These are phyloP conservation scores for Xanthoconium separans DNA, from an alignment of 1,284 basidiomycete species.

Conservation along the genomic window DNA sequence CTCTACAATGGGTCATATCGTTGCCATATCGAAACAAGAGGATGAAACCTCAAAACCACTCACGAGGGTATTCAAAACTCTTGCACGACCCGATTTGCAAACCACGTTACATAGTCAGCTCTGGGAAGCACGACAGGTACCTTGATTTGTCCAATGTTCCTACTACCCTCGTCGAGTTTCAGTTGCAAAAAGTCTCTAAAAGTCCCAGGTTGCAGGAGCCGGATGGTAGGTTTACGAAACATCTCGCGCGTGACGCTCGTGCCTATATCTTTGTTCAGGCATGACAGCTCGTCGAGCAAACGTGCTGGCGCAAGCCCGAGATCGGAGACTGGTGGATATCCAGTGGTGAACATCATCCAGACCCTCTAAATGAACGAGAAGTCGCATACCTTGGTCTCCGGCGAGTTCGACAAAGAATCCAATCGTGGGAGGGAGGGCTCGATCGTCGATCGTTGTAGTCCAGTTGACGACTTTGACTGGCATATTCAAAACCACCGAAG, in stretches of 20 bases:
- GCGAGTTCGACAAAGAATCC: conserved; percentile 23
- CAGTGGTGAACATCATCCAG: background rate
- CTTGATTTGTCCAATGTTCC: conserved; percentile 17
- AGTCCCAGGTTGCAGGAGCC: conserved; percentile 17
- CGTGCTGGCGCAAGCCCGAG: background rate
- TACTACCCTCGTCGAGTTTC: conserved; percentile 16
- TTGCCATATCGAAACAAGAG: background rate
- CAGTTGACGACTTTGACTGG: conserved; percentile 13
- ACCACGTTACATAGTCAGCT: conserved; percentile 3
- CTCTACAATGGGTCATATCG: no score
- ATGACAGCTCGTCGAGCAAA: conserved; percentile 5
- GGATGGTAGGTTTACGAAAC: conserved; percentile 13
- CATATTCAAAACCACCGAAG: background rate
- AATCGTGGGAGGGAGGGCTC: conserved; percentile 11
- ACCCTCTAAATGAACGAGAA: background rate
- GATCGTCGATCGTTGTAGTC: conserved; percentile 18
- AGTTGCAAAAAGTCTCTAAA: conserved; percentile 21
- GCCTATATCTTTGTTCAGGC: conserved; percentile 2
- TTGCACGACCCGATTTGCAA: conserved; percentile 10
- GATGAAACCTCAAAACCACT: background rate
- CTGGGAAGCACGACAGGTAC: conserved; percentile 17
- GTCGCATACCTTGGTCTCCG: conserved; percentile 4
- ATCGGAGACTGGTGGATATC: background rate
- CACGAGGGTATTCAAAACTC: conserved; percentile 3
- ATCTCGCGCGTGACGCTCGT: background rate